Base-by-base conservation (phyloP, 2,329 filamentous ascomycete species). In the Penicillium concentricum region DNA sequence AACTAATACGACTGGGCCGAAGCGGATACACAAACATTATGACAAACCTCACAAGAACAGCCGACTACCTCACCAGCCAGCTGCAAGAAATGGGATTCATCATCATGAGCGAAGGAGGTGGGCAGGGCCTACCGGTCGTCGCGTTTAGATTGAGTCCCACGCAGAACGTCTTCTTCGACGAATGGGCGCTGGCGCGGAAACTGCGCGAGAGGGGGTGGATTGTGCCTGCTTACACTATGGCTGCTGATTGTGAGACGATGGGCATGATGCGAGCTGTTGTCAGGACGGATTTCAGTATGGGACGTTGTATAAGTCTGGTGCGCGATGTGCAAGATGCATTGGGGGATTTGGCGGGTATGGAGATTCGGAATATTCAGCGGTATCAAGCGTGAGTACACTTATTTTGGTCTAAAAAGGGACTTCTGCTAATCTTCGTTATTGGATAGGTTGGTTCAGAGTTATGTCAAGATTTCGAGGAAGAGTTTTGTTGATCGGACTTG, bases 171-270 rank as follows among this genome's bases (percentile, higher is more conserved):
- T 76, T 81, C 56, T 90, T 84, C 66, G 87, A 91, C 67, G 88
- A 92, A 74, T 92, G 91, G 60, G 83, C 87, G 0, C 78, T 91
- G 39, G 91, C 92, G 0, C 91, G 94, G 71, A 88, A 91, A 72
- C 84, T 97, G 18, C 87, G 92, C 51, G 86, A 89, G 56, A 85
- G 91, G 20, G 90, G 90, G 38, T 97, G 92, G 92, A 88, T 96
- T 22, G 90, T 97, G 0, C 92, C 92, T 0, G 92, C 92, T 0
- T 97, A 97, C 77, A 97, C 92, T 35, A 97, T 97, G 92, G 92
- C 92, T 0, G 92, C 92, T 13, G 84, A 95, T 70, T 91, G 90
- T 13, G 80, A 90, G 54, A 80, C 86, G 59, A 82, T 97, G 68
- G 96, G 95, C 82, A 89, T 97, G 84, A 85, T 97, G 79, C 86